Conservation (phyloP, 2,329 filamentous ascomycete species). For the Hypoxylon sp. region DNA sequence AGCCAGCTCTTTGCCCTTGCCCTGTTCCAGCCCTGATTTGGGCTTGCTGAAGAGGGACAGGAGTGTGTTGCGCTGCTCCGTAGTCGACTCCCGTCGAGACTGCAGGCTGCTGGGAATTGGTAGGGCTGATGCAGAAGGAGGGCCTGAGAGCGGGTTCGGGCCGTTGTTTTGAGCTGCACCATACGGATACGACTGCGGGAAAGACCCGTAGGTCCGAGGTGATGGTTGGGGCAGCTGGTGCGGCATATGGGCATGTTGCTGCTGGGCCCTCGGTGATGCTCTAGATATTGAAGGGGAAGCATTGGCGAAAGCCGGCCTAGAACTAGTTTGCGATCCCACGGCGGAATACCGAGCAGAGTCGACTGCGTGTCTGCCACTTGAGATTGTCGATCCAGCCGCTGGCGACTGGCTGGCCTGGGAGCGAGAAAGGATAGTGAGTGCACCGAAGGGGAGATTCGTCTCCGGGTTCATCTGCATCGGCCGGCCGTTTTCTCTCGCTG, state of each 20-base stretch:
- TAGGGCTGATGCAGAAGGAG: slow-evolving; percentile 41
- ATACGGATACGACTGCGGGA: slow-evolving; percentile 38
- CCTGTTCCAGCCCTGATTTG: slow-evolving; percentile 40
- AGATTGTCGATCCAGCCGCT: slow-evolving; percentile 29
- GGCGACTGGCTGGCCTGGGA: slow-evolving; percentile 40
- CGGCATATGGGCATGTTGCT: slow-evolving; percentile 26
- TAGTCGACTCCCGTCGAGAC: slow-evolving; percentile 47
- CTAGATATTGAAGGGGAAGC: slow-evolving; percentile 25
- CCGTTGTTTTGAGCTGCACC: slow-evolving; percentile 31
- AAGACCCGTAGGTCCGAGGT: slow-evolving; percentile 24
- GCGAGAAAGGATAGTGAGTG: slow-evolving; percentile 50
- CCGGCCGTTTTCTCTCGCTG: slow-evolving; percentile 43
- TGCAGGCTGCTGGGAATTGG: slow-evolving; percentile 42
- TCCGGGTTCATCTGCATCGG: slow-evolving; percentile 49
- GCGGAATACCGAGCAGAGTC: slow-evolving; percentile 27
- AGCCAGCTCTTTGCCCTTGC: slow-evolving; percentile 45
- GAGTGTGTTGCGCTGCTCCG: slow-evolving; percentile 56
- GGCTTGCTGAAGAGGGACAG: slow-evolving; percentile 70
- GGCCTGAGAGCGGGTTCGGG: slow-evolving; percentile 40
- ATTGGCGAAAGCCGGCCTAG: slow-evolving; percentile 24
- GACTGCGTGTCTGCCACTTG: slow-evolving; percentile 21
- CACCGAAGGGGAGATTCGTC: slow-evolving; percentile 50
- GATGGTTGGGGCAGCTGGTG: slow-evolving; percentile 33
- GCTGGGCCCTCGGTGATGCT: slow-evolving; percentile 34
- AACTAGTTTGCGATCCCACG: slow-evolving; percentile 34